These are phyloP conservation scores for Boletus semigastroideus DNA, from an alignment of 1,284 basidiomycete genomes.

Conservation along the genomic window DNA sequence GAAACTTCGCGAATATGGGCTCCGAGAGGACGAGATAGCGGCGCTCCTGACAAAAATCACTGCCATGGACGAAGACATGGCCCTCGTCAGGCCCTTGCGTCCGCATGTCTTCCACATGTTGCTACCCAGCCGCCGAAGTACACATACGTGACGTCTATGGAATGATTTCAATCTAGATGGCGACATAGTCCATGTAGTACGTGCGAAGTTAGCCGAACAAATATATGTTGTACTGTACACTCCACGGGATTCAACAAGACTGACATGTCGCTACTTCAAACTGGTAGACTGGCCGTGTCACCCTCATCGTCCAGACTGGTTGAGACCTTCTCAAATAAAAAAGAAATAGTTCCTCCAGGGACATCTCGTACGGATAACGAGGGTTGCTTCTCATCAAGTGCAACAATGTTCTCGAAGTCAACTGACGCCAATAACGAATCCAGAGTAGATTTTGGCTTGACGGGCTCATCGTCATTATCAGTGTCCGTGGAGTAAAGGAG, in stretches of 20 bases:
- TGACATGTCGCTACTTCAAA: constrained; percentile 6
- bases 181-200: too few species aligned
- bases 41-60: constrained; percentile 22
- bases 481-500: constrained; percentile 36
- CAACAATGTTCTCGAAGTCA: constrained; percentile 45
- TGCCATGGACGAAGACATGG: constrained; percentile 24
- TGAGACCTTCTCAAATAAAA: constrained; percentile 63
- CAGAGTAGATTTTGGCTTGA: constrained; percentile 31
- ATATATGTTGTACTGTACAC: background rate
- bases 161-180: background rate
- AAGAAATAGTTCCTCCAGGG: constrained; percentile 68
- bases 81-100: constrained; percentile 11
- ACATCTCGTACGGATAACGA: constrained; percentile 42
- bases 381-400: constrained; percentile 32
- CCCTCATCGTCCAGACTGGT: constrained; percentile 8
- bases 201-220: background rate
- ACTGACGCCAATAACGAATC: constrained; percentile 40
- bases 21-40: constrained; percentile 25
- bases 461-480: constrained; percentile 12
- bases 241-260: background rate
- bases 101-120: constrained; percentile 5
- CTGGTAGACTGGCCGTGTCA: background rate
- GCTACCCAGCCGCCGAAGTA: constrained; percentile 13
- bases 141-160: constrained; percentile 7
- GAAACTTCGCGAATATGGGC: constrained; percentile 32